Evolutionary conservation across 306 rosid species (phyloP).

Genomic region (Dryas drummondii): DNA sequence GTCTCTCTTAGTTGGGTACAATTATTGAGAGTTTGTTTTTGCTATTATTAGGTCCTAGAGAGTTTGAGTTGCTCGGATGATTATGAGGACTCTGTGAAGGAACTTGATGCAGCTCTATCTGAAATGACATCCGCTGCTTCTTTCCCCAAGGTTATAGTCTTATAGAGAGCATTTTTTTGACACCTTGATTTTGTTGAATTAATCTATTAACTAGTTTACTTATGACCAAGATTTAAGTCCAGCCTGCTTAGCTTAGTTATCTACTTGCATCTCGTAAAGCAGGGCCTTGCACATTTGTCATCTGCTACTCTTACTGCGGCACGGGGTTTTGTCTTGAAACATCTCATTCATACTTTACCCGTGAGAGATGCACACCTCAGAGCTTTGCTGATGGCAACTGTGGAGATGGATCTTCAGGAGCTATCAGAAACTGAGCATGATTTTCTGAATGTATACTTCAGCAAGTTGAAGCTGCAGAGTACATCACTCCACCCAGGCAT

Average conservation of each 20-base stretch:
- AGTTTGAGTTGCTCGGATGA: conserved; percentile 29
- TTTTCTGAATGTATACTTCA: conserved; percentile 28
- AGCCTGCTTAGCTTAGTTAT: neutral
- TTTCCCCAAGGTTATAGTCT: conserved; percentile 35
- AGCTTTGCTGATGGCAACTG: conserved; percentile 32
- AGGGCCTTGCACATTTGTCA: conserved; percentile 40
- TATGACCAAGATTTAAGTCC: neutral
- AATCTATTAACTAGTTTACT: neutral
- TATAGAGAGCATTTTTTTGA: neutral
- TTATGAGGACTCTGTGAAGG: conserved; percentile 31
- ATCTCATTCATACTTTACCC: conserved; percentile 32
- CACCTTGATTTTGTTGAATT: neutral
- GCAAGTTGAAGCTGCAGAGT: conserved; percentile 20
- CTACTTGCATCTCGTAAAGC: neutral
- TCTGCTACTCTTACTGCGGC: conserved; percentile 25
- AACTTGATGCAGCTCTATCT: conserved; percentile 40
- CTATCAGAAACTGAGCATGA: conserved; percentile 24
- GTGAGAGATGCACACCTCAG: conserved; percentile 31
- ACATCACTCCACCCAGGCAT: neutral
- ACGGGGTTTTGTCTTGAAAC: conserved; percentile 20
- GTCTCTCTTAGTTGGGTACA: neutral
- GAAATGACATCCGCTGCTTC: conserved; percentile 30
- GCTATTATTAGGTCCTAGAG: conserved; percentile 23
- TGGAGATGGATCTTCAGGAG: conserved; percentile 38
- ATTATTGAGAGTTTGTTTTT: neutral